These are phyloP conservation scores for Dicorynia guianensis DNA, from an alignment of 306 rosid species.

Conservation along the genomic window DNA sequence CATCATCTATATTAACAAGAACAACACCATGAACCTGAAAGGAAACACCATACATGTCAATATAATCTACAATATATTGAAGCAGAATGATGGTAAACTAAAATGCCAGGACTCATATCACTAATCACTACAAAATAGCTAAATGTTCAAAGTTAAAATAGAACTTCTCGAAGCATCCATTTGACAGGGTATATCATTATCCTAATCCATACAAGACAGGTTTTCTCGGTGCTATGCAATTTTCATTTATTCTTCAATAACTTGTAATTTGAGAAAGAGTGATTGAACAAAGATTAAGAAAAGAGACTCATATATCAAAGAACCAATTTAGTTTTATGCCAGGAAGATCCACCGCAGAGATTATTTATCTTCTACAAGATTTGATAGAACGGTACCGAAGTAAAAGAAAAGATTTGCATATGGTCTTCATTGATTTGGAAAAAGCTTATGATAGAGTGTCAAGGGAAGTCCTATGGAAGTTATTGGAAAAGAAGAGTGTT, in stretches of 20 bases:
- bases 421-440: too few relatives aligned
- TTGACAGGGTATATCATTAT: background rate
- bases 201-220: too few relatives aligned
- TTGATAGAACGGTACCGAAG: too few relatives aligned
- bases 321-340: too few relatives aligned
- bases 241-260: background rate
- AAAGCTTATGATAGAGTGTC: too few relatives aligned
- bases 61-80: slow-evolving; percentile 28
- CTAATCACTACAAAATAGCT: slow-evolving; percentile 19
- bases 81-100: slow-evolving; percentile 25
- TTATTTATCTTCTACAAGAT: too few relatives aligned
- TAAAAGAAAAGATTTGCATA: too few relatives aligned
- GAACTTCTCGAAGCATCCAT: background rate
- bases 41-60: slow-evolving; percentile 38
- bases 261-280: slow-evolving; percentile 10
- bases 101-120: slow-evolving; percentile 9
- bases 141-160: slow-evolving; percentile 20
- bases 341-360: too few relatives aligned
- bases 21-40: slow-evolving; percentile 94
- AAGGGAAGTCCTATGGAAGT: too few relatives aligned
- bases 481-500: too few relatives aligned
- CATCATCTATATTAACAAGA: slow-evolving; percentile 90
- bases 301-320: too few relatives aligned
- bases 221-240: background rate
- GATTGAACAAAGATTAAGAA: too few relatives aligned